phyloP scores from a whole-genome alignment of 257 asterid genomes.

The Penstemon newberryi region DNA sequence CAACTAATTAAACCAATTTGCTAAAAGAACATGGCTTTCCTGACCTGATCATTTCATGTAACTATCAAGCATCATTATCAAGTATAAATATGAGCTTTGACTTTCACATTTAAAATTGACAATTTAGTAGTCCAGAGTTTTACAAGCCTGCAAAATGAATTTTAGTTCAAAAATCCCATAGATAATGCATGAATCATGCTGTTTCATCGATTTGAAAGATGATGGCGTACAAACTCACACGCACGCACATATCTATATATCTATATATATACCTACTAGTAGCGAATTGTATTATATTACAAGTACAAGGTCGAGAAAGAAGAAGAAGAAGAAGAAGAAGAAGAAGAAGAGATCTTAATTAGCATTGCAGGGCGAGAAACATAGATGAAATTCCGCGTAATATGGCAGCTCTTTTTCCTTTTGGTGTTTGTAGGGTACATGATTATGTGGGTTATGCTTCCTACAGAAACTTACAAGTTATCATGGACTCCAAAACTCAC shows the following conservation, averaged over 20 bases:
- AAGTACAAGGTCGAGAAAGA: too few species aligned
- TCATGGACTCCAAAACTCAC: conserved; percentile 46
- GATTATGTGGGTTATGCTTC: conserved; percentile 53
- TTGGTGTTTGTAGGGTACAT: conserved; percentile 47
- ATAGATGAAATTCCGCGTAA: conserved; percentile 36
- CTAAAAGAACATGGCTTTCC: not conserved
- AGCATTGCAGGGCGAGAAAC: not conserved
- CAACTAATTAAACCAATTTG: not conserved
- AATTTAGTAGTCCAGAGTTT: not conserved
- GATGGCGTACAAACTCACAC: not conserved
- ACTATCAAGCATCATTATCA: too few species aligned
- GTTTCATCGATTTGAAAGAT: conserved; percentile 17
- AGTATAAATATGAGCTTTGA: not conserved
- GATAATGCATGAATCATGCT: conserved; percentile 40
- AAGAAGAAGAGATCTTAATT: not conserved
- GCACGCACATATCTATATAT: not conserved
- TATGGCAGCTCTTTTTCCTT: conserved; percentile 40
- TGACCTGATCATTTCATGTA: not conserved
- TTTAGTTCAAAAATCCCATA: conserved; percentile 20
- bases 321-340: too few species aligned
- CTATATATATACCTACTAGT: not conserved
- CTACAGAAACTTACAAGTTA: conserved; percentile 43
- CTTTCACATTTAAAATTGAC: not conserved
- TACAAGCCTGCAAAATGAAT: conserved; percentile 18
- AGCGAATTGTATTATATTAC: too few species aligned